phyloP scores from a whole-genome alignment of 805 yeast species.

The Diddensiella santjacobensis region DNA sequence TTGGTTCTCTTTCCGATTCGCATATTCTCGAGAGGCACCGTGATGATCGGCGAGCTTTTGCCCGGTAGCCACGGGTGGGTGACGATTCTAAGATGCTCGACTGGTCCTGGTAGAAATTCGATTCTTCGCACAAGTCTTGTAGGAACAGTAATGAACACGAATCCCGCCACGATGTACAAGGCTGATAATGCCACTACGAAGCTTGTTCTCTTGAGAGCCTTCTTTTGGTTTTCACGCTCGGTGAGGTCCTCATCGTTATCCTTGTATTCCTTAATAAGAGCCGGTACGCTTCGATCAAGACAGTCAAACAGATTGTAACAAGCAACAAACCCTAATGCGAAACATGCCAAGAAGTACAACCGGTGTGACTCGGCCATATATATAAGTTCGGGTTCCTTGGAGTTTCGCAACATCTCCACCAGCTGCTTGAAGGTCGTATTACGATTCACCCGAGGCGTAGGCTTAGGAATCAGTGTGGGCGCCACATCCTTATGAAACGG shows the following conservation, averaged over 20 bases:
- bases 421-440: conserved; percentile 56
- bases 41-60: conserved; percentile 67
- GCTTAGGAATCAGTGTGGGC: conserved; percentile 67
- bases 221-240: conserved; percentile 36
- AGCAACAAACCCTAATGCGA: conserved; percentile 63
- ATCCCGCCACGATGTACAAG: conserved; percentile 41
- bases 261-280: conserved; percentile 48
- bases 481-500: conserved; percentile 61
- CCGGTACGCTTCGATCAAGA: conserved; percentile 51
- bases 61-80: conserved; percentile 77
- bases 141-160: conserved; percentile 53
- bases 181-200: conserved; percentile 37
- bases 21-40: conserved; percentile 56
- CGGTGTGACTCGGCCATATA: conserved; percentile 84
- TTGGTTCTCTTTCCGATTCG: conserved; percentile 57
- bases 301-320: conserved; percentile 59
- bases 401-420: conserved; percentile 50
- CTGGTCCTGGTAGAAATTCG: conserved; percentile 59
- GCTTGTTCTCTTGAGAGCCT: conserved; percentile 35
- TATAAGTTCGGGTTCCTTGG: conserved; percentile 63
- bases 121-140: conserved; percentile 69
- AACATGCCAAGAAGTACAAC: conserved; percentile 65
- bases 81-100: conserved; percentile 57
- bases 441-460: conserved; percentile 68
- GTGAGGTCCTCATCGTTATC: conserved; percentile 49